Evolutionary conservation across 257 asterid species (phyloP), one percentile per base, ranked within the genome.

Genomic region (Mentha longifolia): DNA sequence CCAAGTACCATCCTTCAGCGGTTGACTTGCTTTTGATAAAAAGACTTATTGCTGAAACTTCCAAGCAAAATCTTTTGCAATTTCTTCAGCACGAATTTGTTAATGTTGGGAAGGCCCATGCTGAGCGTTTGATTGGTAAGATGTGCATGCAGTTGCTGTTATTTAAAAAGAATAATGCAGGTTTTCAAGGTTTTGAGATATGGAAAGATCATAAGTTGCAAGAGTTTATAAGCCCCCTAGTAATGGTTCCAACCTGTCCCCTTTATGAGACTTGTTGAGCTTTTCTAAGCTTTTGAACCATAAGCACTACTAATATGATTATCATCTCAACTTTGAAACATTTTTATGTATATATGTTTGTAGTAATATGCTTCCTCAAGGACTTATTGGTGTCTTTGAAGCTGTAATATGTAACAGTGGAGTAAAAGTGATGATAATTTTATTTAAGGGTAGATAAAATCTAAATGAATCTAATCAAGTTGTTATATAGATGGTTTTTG

Each of bases 1-100:
- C 97, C 59, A 89, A 89, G 82, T 87, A 85, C 77, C 97, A 89
- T 86, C 97, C 97, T n/a, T 89, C 97, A 33, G 97, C 96, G 43
- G 97, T 92, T 74, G 97, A 89, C 81, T 84, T 92, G 77, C 96
- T 92, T 73, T 85, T 92, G 85, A 89, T 92, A 73, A 89, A 89
- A 83, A 84, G 93, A 68, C 96, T 92, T 76, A 92, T 89, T 63
- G 79, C 93, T 10, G 97, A 92, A 78, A 92, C 95, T 70, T 78
- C 95, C 51, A 89, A 82, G 78, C 88, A 69, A 74, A 83, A 80
- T 63, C 93, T 92, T 65, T 72, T 89, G 81, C 97, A 87, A 70
- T 87, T 92, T 77, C 96, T 92, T 82, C 97, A 87, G 82, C 96
- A 89, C 68, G 97, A 92, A 77, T 92, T 92, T 81, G 95, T 92